A percentile compares a stretch with the other conserved stretches of the same genome.
These are phyloP conservation scores for Calonectria leucothoes DNA, from an alignment of 2,329 filamentous ascomycete species.

Conservation along the genomic window DNA sequence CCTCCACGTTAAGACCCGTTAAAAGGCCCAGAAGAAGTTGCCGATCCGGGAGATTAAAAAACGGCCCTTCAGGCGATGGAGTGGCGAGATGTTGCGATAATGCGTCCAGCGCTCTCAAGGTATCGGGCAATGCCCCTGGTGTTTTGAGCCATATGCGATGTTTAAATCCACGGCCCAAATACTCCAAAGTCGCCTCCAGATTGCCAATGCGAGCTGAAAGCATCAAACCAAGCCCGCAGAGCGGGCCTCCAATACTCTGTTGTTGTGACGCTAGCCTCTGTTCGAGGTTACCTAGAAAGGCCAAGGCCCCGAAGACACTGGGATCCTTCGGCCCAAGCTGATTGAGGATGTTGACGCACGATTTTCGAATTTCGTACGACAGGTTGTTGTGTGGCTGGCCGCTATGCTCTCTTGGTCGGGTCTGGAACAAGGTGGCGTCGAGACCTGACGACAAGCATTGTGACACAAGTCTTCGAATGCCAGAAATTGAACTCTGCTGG, in stretches of 20 bases:
- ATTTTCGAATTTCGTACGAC: slow-evolving; percentile 35
- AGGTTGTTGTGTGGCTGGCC: slow-evolving; percentile 20
- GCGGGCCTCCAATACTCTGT: slow-evolving; percentile 36
- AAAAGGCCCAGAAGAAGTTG: slow-evolving; percentile 44
- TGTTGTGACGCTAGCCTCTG: slow-evolving; percentile 44
- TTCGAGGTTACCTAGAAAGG: slow-evolving; percentile 55
- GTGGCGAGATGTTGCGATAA: slow-evolving; percentile 28
- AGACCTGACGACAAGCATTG: slow-evolving; percentile 39
- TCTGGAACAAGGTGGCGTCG: slow-evolving; percentile 32
- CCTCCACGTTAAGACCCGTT: slow-evolving; percentile 42
- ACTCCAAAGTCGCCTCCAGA: slow-evolving; percentile 37
- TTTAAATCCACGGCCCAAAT: slow-evolving; percentile 39
- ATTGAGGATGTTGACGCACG: slow-evolving; percentile 36
- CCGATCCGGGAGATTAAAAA: slow-evolving; percentile 29
- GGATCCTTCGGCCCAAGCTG: slow-evolving; percentile 6
- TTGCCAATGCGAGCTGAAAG: slow-evolving; percentile 45
- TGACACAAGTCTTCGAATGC: slow-evolving; percentile 47
- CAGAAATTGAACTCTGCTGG: slow-evolving; percentile 39
- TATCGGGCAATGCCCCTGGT: slow-evolving; percentile 31
- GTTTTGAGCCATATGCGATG: slow-evolving; percentile 23
- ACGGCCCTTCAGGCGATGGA: neutral
- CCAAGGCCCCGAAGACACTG: slow-evolving; percentile 40
- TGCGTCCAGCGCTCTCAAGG: slow-evolving; percentile 32
- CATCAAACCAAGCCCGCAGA: slow-evolving; percentile 46
- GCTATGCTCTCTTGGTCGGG: neutral